These are phyloP conservation scores for Ceratocystis ficicola DNA, from an alignment of 2,329 filamentous ascomycete genomes.

Conservation along the genomic window DNA sequence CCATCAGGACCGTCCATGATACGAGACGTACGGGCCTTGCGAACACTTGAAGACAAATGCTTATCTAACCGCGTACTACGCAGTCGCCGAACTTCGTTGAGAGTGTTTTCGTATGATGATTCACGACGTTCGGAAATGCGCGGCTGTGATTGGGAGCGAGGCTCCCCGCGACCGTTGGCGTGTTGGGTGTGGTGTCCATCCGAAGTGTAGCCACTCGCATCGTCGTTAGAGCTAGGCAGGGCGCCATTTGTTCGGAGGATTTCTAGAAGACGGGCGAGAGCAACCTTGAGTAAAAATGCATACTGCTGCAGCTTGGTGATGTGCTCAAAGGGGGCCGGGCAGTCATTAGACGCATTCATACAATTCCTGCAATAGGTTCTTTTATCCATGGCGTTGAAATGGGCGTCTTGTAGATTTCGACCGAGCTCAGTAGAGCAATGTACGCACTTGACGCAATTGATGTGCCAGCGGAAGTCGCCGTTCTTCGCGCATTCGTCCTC, in stretches of 20 bases:
- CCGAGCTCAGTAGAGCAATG: slow-evolving; percentile 55
- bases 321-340: slow-evolving; percentile 48
- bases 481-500: slow-evolving; percentile 82
- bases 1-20: slow-evolving; percentile 78
- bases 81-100: slow-evolving; percentile 85
- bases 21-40: slow-evolving; percentile 76
- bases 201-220: slow-evolving; percentile 56
- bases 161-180: slow-evolving; percentile 36
- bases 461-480: slow-evolving; percentile 70
- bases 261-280: slow-evolving; percentile 75
- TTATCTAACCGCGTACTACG: slow-evolving; percentile 90
- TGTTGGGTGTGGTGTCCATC: slow-evolving; percentile 34
- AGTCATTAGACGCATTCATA: slow-evolving; percentile 43
- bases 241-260: slow-evolving; percentile 76
- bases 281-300: slow-evolving; percentile 82
- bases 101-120: slow-evolving; percentile 84
- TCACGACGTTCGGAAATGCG: slow-evolving; percentile 47
- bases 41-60: slow-evolving; percentile 83
- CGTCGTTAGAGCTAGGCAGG: slow-evolving; percentile 62
- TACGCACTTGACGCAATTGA: slow-evolving; percentile 67
- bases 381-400: slow-evolving; percentile 55
- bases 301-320: slow-evolving; percentile 88
- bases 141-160: slow-evolving; percentile 61
- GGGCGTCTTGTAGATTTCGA: slow-evolving; percentile 53
- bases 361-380: slow-evolving; percentile 62